Evolutionary conservation across 2,329 filamentous ascomycete species (phyloP), one percentile per base, ranked within the genome.

Genomic region (Cladorrhinum sp.): DNA sequence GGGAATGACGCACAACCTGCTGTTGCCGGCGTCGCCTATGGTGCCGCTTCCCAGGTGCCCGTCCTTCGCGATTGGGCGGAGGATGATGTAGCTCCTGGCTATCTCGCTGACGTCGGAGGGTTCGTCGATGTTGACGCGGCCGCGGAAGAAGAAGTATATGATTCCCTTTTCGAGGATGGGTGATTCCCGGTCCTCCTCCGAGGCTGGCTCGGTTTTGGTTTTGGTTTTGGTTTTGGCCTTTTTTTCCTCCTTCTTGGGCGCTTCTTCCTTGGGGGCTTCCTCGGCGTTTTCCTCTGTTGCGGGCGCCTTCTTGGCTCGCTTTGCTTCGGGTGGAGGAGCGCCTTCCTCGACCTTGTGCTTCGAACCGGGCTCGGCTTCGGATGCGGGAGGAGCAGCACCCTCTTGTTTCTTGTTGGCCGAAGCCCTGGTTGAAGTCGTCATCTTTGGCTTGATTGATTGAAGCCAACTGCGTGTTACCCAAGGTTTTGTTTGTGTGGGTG

Each of bases 131-230:
- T 86, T 85, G 39, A 96, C 90, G 12, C 91, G 87, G 7, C 86
- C 86, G 18, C 92, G 87, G 69, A 89, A 88, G 79, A 96, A 96
- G 81, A 96, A 96, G 79, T 96, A 96, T 67, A 96, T 87, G 67
- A 95, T 83, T 2, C 92, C 92, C 70, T 95, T 96, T 71, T 97
- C 92, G 2, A 96, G 0, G 82, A 78, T 0, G 80, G 76, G 1
- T 73, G 52, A 24, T 33, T 24, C 61, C 1, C 3, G 3, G n/a
- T 49, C 24, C 14, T 51, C 42, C 52, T 52, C n/a, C 18, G 33
- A 4, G 7, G 12, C 39, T n/a, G 10, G 28, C 18, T 30, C 33
- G 14, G 46, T 46, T 33, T 55, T 26, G 36, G 36, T 18, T 59
- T 59, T 52, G n/a, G n/a, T n/a, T n/a, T n/a, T n/a, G n/a, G n/a